phyloP scores from a whole-genome alignment of 805 yeast species.

The Saccharomycopsis fodiens region DNA sequence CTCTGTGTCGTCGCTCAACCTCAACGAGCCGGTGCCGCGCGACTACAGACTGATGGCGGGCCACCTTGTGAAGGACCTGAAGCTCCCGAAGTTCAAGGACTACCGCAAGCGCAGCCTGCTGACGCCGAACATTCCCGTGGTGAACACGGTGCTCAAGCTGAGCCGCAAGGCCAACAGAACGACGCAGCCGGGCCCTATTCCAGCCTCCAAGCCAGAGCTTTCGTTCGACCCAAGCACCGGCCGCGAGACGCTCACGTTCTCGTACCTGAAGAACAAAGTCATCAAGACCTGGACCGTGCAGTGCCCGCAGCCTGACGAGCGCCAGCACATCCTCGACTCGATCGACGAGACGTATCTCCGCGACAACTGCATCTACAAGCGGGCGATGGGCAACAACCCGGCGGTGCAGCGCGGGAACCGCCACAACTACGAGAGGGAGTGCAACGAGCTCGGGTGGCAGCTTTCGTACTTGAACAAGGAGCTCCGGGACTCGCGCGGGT shows the following conservation, averaged over 20 bases:
- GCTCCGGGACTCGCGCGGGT: slow-evolving; percentile 36
- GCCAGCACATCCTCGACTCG: slow-evolving; percentile 4
- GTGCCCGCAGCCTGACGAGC: slow-evolving; percentile 15
- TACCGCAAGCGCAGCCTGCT: slow-evolving; percentile 7
- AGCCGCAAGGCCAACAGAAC: slow-evolving; percentile 19
- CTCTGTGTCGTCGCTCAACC: neutral
- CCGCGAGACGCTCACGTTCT: slow-evolving; percentile 27
- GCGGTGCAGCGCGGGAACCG: slow-evolving; percentile 38
- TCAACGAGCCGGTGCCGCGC: neutral
- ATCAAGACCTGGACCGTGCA: slow-evolving; percentile 20
- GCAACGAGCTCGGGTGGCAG: slow-evolving; percentile 45
- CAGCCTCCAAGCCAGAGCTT: slow-evolving; percentile 26
- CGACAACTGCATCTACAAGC: slow-evolving; percentile 36
- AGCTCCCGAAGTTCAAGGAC: neutral
- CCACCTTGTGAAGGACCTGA: neutral
- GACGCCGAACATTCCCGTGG: slow-evolving; percentile 3
- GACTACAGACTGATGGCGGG: slow-evolving; percentile 2
- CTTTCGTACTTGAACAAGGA: slow-evolving; percentile 35
- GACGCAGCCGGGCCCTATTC: slow-evolving; percentile 31
- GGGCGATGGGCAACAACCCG: slow-evolving; percentile 10
- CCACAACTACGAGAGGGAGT: slow-evolving; percentile 37
- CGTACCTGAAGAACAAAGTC: slow-evolving; percentile 28
- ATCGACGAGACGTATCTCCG: slow-evolving; percentile 29
- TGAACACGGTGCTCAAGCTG: slow-evolving; percentile 2
- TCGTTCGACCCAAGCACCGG: slow-evolving; percentile 25